Conservation (phyloP, 1,139 yeast genomes). For the Hemisphaericaspora subhashii region DNA sequence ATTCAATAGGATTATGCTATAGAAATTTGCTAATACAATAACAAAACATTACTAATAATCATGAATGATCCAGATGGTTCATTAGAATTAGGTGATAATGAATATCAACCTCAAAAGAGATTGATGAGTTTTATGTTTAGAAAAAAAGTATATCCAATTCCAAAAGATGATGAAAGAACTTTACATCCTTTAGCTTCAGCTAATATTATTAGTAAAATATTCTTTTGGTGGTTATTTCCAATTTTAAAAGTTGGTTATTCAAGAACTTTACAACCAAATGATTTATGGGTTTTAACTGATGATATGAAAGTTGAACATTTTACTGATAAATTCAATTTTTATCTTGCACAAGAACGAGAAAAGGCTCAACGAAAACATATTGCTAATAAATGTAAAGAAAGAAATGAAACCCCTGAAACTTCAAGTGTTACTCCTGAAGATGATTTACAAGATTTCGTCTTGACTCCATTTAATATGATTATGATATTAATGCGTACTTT, state of each 20-base stretch:
- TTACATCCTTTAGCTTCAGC: constrained; percentile 37
- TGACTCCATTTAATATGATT: constrained; percentile 16
- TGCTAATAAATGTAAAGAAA: constrained; percentile 23
- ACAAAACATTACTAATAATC: not conserved
- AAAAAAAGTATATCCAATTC: constrained; percentile 36
- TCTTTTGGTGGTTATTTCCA: constrained; percentile 63
- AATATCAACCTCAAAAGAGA: constrained; percentile 18
- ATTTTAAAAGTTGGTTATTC: constrained; percentile 62
- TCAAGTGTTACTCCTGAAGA: constrained; percentile 21
- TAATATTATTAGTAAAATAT: constrained; percentile 31
- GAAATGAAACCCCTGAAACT: constrained; percentile 25
- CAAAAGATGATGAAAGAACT: constrained; percentile 50
- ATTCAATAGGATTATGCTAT: not conserved
- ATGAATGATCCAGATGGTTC: constrained; percentile 12
- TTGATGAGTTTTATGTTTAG: constrained; percentile 17
- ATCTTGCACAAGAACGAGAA: constrained; percentile 37
- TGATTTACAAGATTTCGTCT: constrained; percentile 28
- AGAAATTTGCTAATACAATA: not conserved
- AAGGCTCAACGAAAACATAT: constrained; percentile 24
- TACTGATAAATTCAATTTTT: constrained; percentile 28
- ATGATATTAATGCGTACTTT: constrained; percentile 30
- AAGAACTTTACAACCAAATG: constrained; percentile 64
- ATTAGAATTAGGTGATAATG: constrained; percentile 15
- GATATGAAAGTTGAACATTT: constrained; percentile 51
- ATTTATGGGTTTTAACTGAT: constrained; percentile 54